phyloP scores from a whole-genome alignment of 306 rosid species.

The Trichosanthes truncata region DNA sequence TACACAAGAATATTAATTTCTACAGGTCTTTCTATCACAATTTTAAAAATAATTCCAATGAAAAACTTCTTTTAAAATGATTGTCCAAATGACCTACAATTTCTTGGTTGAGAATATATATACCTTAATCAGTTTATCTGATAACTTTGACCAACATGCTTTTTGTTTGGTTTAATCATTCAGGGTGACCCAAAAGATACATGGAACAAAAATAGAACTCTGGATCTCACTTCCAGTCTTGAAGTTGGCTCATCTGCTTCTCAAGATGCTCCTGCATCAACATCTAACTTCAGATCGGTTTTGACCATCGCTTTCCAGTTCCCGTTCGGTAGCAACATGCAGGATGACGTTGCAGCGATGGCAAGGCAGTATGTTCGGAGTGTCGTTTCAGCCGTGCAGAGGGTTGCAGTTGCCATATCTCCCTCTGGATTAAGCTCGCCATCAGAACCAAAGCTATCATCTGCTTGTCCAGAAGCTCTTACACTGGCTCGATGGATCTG shows the following conservation, averaged over 20 bases:
- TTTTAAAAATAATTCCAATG: too few species aligned
- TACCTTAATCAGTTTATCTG: neutral
- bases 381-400: conserved; percentile 82
- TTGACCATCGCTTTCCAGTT: conserved; percentile 95
- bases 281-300: conserved; percentile 57
- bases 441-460: conserved; percentile 51
- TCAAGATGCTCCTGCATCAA: conserved; percentile 27
- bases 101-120: too few species aligned
- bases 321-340: conserved; percentile 65
- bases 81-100: too few species aligned
- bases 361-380: conserved; percentile 81
- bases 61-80: too few species aligned
- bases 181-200: conserved; percentile 68
- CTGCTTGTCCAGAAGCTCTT: conserved; percentile 75
- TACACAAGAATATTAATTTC: neutral
- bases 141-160: neutral
- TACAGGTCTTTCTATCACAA: neutral
- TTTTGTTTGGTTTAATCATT: neutral
- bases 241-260: conserved; percentile 63
- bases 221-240: conserved; percentile 82
- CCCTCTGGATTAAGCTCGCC: conserved; percentile 59
- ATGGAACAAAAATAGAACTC: conserved; percentile 43
- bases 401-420: conserved; percentile 92
- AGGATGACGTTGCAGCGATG: conserved; percentile 72
- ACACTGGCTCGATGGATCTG: conserved; percentile 84